Evolutionary conservation across 768 basidiomycete genomes (phyloP).

Genomic region (Hemileccinum rubropunctum): DNA sequence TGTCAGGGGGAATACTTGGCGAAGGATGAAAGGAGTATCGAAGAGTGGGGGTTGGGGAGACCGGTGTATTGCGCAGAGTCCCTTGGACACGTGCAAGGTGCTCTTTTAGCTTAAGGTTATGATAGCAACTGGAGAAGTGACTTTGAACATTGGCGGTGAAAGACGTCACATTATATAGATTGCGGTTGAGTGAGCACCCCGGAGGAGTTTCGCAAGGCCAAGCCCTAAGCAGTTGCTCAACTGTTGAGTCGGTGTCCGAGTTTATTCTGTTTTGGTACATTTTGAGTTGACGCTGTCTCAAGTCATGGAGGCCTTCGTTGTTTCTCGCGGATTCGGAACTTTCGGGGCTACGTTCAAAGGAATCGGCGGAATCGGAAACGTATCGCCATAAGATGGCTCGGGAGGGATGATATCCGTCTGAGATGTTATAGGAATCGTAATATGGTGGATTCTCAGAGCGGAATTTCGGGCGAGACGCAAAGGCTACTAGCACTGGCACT

Average conservation of each 20-base stretch:
- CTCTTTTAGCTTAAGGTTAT: conserved; percentile 9
- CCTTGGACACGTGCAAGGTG: background rate
- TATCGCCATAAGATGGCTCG: background rate
- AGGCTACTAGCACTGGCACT: conserved; percentile 30
- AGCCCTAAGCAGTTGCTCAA: conserved; percentile 1
- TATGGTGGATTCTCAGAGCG: conserved; percentile 9
- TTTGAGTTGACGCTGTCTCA: background rate
- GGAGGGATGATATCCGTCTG: conserved; percentile 8
- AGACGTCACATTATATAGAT: conserved; percentile 1
- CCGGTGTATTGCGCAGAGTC: background rate
- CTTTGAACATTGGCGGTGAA: background rate
- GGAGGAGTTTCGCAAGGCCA: conserved; percentile 21
- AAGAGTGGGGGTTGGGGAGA: background rate
- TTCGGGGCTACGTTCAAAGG: conserved; percentile 9
- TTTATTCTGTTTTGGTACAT: background rate
- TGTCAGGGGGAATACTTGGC: background rate
- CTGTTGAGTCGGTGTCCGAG: background rate
- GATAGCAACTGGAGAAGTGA: conserved; percentile 12
- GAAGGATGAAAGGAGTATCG: background rate
- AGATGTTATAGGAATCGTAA: conserved; percentile 9
- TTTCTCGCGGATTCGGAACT: background rate
- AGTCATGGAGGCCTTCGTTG: background rate
- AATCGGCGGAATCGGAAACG: background rate
- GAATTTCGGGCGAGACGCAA: conserved; percentile 19
- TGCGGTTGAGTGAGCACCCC: background rate